These are phyloP conservation scores for Silene coronaria DNA, from an alignment of 179 eudicot species.

Conservation along the genomic window DNA sequence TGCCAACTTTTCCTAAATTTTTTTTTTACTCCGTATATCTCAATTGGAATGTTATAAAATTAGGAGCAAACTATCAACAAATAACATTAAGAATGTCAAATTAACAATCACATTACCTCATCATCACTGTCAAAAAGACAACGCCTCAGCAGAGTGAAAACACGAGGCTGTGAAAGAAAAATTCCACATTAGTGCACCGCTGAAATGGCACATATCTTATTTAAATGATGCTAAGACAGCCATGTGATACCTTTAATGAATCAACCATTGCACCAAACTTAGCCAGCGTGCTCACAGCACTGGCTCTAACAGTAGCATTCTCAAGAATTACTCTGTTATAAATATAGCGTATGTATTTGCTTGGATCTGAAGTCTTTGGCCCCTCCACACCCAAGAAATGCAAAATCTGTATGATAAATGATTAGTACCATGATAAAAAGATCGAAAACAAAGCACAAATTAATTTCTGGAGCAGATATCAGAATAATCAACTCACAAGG, in stretches of 20 bases:
- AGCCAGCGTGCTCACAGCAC: constrained; percentile 97
- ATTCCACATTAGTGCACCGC: constrained; percentile 13
- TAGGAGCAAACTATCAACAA: background rate
- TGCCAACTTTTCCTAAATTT: background rate
- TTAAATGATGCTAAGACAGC: too few species aligned
- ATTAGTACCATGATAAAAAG: constrained; percentile 4
- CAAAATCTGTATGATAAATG: constrained; percentile 49
- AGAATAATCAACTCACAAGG: too few species aligned
- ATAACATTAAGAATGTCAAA: background rate
- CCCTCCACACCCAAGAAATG: constrained; percentile 97
- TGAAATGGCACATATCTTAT: too few species aligned
- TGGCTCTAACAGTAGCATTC: constrained; percentile 96
- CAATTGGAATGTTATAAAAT: too few species aligned
- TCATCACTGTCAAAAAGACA: constrained; percentile 97
- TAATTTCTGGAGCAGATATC: background rate
- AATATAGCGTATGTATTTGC: constrained; percentile 88
- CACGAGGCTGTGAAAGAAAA: constrained; percentile 72
- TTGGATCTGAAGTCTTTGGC: constrained; percentile 93
- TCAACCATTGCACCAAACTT: constrained; percentile 94
- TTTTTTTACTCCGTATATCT: too few species aligned
- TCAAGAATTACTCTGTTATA: constrained; percentile 93
- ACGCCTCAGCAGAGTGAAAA: constrained; percentile 78
- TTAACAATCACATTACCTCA: constrained; percentile 48
- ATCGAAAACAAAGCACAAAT: constrained; percentile 6
- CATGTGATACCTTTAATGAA: constrained; percentile 87